These are phyloP conservation scores for Termitomyces sp. DNA, from an alignment of 768 basidiomycete genomes.

Conservation along the genomic window DNA sequence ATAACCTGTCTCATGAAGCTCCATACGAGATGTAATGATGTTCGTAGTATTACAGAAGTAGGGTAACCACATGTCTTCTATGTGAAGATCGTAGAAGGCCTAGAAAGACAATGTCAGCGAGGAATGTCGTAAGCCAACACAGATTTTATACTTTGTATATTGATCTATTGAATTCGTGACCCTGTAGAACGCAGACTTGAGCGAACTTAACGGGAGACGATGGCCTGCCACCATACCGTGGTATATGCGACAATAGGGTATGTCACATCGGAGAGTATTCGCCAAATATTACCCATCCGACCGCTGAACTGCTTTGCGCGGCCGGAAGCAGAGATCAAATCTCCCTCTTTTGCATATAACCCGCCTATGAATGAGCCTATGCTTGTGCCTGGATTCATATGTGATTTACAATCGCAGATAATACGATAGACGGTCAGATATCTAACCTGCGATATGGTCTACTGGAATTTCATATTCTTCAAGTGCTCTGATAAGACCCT, in stretches of 20 bases:
- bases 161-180: conserved; percentile 91
- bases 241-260: conserved; percentile 93
- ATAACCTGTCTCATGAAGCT: conserved; percentile 97
- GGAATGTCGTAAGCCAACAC: background rate
- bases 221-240: conserved; percentile 37
- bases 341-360: conserved; percentile 91
- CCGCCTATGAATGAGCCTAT: conserved; percentile 93
- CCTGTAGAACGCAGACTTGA: conserved; percentile 42
- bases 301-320: conserved; percentile 89
- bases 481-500: conserved; percentile 91
- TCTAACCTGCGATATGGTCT: conserved; percentile 80
- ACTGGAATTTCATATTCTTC: conserved; percentile 92
- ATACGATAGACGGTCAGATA: background rate
- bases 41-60: conserved; percentile 98
- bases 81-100: conserved; percentile 92
- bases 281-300: conserved; percentile 92
- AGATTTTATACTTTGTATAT: conserved; percentile 73
- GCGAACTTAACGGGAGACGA: background rate
- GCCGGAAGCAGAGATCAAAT: conserved; percentile 79
- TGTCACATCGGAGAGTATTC: conserved; percentile 89
- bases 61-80: conserved; percentile 98
- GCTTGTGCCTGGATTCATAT: conserved; percentile 57
- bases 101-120: conserved; percentile 21
- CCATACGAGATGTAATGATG: conserved; percentile 94
- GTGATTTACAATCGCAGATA: background rate